Base-by-base conservation (phyloP, 805 yeast genomes). In the Candida ovalis region DNA sequence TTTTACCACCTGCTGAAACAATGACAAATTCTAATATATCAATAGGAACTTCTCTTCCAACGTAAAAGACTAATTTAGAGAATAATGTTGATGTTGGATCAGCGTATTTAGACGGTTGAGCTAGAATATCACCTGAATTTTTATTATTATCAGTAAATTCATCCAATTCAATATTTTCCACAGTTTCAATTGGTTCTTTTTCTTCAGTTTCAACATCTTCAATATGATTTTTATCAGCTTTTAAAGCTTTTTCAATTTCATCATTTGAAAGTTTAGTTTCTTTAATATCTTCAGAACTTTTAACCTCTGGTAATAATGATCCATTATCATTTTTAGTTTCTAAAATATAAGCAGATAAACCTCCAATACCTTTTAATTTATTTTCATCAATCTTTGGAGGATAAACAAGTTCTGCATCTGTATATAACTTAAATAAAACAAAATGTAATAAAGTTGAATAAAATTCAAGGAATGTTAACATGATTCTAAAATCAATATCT, bases 391-490 rank as follows among this genome's bases (percentile, higher is more conserved):
- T 80, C 55, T 79, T 80, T 49, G 99, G 99, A 38, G 99, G 99
- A 67, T 91, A 94, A 28, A 88, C 83, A 62, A 94, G 78, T 53
- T 84, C 91, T 30, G 84, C 76, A 58, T 90, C 98, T 21, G 86
- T 80, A 73, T 89, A 94, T 53, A 94, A 77, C 67, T 87, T 86
- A 77, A 66, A 94, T 47, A 92, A 74, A 21, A 86, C 91, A 64
- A 94, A 94, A 63, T 90, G 96, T 62, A 91, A 70, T 58, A 94
- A 72, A 23, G 98, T 92, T 18, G 96, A 84, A 72, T 94, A 94
- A 70, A 94, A 91, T 71, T 94, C 99, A 63, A 94, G 78, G 71
- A 94, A 94, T 1, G 98, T 92, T 62, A 89, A 76, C 99, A 94
- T 94, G 73, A 94, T 89, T 69, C 94, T 80, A 75, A 94, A 92